These are phyloP conservation scores for Aspergillus sp. DNA, from an alignment of 2,329 filamentous ascomycete species.

Conservation along the genomic window DNA sequence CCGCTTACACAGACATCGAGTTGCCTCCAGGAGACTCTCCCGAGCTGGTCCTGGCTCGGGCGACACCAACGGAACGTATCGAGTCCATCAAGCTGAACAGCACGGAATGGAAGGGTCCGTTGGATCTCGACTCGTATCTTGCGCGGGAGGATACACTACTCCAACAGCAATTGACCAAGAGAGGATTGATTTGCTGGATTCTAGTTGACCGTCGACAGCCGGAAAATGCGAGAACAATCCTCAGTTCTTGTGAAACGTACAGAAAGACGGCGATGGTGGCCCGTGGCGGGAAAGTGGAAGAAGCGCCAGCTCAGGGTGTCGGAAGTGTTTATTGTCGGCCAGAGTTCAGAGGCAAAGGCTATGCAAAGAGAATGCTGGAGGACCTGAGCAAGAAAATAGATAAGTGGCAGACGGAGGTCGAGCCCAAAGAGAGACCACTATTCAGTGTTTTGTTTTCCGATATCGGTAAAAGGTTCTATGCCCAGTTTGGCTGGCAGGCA, in stretches of 20 bases:
- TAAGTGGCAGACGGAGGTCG: constrained; percentile 52
- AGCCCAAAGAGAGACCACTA: constrained; percentile 43
- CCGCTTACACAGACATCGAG: constrained; percentile 19
- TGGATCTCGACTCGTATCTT: constrained; percentile 57
- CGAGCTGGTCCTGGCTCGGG: constrained; percentile 54
- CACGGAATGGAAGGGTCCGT: constrained; percentile 57
- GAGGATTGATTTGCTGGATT: constrained; percentile 61
- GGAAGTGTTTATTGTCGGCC: constrained; percentile 76
- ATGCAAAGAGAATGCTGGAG: constrained; percentile 72
- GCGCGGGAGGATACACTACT: constrained; percentile 56
- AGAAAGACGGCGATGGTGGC: constrained; percentile 43
- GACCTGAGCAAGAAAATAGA: constrained; percentile 60
- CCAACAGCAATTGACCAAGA: constrained; percentile 51
- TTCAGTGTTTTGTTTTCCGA: constrained; percentile 86
- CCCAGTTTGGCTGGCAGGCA: constrained; percentile 71
- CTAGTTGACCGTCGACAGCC: constrained; percentile 50
- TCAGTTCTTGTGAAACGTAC: constrained; percentile 60
- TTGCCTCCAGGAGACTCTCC: constrained; percentile 53
- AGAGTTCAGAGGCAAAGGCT: constrained; percentile 68
- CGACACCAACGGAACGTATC: constrained; percentile 55
- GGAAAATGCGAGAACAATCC: constrained; percentile 45
- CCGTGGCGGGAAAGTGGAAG: constrained; percentile 56
- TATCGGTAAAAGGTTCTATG: constrained; percentile 81
- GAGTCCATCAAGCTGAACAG: constrained; percentile 56
- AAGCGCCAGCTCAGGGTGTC: constrained; percentile 66